Evolutionary conservation across 495 filamentous ascomycete genomes (phyloP).

Genomic region (Aspergillus taichungensis): DNA sequence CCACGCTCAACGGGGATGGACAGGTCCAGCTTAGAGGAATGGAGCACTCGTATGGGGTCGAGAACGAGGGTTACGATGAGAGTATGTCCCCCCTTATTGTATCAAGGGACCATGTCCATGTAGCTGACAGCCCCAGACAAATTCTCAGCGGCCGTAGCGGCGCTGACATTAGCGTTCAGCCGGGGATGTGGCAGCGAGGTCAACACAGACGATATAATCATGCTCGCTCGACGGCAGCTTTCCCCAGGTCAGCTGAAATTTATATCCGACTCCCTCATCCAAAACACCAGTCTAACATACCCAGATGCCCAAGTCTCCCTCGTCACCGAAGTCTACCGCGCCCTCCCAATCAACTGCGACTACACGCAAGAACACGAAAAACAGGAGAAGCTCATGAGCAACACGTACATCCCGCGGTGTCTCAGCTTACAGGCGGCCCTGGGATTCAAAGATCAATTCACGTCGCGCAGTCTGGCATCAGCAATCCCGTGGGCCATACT

Average conservation of each 20-base stretch:
- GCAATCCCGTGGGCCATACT: slow-evolving; percentile 68
- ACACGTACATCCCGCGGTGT: slow-evolving; percentile 56
- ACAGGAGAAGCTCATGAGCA: slow-evolving; percentile 62
- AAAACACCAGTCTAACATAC: background rate
- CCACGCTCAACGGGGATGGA: slow-evolving; percentile 55
- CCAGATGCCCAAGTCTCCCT: slow-evolving; percentile 42
- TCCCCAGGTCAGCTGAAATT: slow-evolving; percentile 37
- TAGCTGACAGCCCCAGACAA: slow-evolving; percentile 24
- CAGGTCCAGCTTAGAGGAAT: slow-evolving; percentile 54
- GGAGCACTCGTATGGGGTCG: slow-evolving; percentile 40
- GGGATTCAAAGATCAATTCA: slow-evolving; percentile 52
- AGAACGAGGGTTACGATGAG: slow-evolving; percentile 31
- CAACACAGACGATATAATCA: slow-evolving; percentile 68
- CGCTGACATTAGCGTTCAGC: slow-evolving; percentile 53
- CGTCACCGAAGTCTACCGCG: slow-evolving; percentile 54
- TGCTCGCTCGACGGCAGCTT: slow-evolving; percentile 45
- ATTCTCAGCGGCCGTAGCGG: slow-evolving; percentile 45
- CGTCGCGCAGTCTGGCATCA: slow-evolving; percentile 50
- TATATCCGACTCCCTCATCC: background rate
- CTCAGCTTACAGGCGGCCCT: slow-evolving; percentile 63
- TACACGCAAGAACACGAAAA: slow-evolving; percentile 63
- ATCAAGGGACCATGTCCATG: slow-evolving; percentile 4
- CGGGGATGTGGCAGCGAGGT: slow-evolving; percentile 44
- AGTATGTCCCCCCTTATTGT: slow-evolving; percentile 17
- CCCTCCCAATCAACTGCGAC: slow-evolving; percentile 59